These are phyloP conservation scores for Smittium mucronatum DNA, from an alignment of 371 early-diverging fungal genomes.

Conservation along the genomic window DNA sequence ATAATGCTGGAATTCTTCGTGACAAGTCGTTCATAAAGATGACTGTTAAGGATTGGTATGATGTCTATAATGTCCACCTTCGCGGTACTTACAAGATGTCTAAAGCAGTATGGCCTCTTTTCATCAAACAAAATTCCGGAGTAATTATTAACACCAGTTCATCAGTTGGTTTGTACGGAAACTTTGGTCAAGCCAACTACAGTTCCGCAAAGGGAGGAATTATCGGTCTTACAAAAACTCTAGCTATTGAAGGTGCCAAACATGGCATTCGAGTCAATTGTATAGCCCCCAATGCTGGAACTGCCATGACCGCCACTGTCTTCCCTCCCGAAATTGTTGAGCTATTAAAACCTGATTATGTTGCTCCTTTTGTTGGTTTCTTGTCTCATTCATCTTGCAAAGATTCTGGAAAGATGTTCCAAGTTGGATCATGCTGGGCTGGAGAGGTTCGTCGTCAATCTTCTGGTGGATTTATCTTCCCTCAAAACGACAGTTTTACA, in stretches of 20 bases:
- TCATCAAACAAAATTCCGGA: constrained; percentile 53
- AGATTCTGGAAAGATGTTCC: constrained; percentile 48
- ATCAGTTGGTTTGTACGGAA: constrained; percentile 95
- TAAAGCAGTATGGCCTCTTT: constrained; percentile 50
- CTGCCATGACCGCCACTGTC: constrained; percentile 64
- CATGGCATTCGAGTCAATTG: constrained; percentile 54
- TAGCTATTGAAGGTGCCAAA: constrained; percentile 57
- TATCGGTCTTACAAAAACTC: constrained; percentile 56
- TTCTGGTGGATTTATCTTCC: constrained; percentile 54
- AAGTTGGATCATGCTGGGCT: constrained; percentile 63
- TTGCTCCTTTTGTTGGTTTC: constrained; percentile 59
- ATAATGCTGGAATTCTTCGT: constrained; percentile 51
- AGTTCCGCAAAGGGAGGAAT: constrained; percentile 59
- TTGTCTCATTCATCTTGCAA: constrained; percentile 45
- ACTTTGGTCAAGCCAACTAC: constrained; percentile 97
- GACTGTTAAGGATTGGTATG: constrained; percentile 66
- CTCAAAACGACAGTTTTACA: constrained; percentile 39
- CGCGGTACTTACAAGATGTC: constrained; percentile 54
- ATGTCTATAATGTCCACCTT: constrained; percentile 51
- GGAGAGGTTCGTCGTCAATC: constrained; percentile 55
- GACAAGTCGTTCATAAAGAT: constrained; percentile 91
- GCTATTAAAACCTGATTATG: constrained; percentile 64
- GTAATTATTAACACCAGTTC: constrained; percentile 68
- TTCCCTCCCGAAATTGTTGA: constrained; percentile 66
- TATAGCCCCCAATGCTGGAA: constrained; percentile 67